phyloP scores from a whole-genome alignment of 352 stramenopile species.

The Phytophthora aleatoria region DNA sequence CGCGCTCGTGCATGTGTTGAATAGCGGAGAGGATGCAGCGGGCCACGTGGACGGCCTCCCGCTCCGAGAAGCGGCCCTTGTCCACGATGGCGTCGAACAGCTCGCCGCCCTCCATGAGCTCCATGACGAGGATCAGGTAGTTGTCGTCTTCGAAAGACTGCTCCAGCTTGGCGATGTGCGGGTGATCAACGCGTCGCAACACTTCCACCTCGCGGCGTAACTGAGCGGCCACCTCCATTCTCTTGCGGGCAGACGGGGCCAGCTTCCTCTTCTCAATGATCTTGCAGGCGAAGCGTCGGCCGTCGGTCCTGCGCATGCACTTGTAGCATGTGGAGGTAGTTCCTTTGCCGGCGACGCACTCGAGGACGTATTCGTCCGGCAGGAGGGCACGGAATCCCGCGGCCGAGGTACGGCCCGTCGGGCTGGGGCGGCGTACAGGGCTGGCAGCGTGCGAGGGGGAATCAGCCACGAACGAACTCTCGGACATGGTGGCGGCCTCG shows the following conservation, averaged over 20 bases:
- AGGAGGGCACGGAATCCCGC: slow-evolving; percentile 45
- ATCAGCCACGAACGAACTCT: slow-evolving; percentile 54
- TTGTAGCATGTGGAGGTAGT: slow-evolving; percentile 80
- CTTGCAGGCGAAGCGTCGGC: slow-evolving; percentile 68
- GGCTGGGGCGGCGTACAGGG: slow-evolving; percentile 11
- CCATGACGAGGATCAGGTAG: slow-evolving; percentile 74
- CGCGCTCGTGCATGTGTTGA: slow-evolving; percentile 73
- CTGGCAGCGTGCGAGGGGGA: slow-evolving; percentile 32
- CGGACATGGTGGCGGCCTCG: slow-evolving; percentile 46
- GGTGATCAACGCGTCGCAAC: slow-evolving; percentile 62
- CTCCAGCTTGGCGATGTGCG: slow-evolving; percentile 71
- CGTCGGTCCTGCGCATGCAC: slow-evolving; percentile 51
- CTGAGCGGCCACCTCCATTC: slow-evolving; percentile 60
- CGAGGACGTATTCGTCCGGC: slow-evolving; percentile 52
- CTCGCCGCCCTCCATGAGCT: slow-evolving; percentile 78
- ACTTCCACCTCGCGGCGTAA: slow-evolving; percentile 73
- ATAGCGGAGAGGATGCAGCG: slow-evolving; percentile 71
- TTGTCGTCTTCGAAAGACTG: slow-evolving; percentile 71
- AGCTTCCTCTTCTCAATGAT: slow-evolving; percentile 78
- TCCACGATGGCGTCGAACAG: slow-evolving; percentile 85
- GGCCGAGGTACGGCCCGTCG: slow-evolving; percentile 23
- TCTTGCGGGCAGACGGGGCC: slow-evolving; percentile 48
- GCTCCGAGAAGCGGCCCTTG: slow-evolving; percentile 59
- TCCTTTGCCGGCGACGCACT: slow-evolving; percentile 65
- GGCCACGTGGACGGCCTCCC: slow-evolving; percentile 56